Evolutionary conservation across 108 stramenopile genomes (phyloP).

Genomic region (Cylindrotheca closterium): DNA sequence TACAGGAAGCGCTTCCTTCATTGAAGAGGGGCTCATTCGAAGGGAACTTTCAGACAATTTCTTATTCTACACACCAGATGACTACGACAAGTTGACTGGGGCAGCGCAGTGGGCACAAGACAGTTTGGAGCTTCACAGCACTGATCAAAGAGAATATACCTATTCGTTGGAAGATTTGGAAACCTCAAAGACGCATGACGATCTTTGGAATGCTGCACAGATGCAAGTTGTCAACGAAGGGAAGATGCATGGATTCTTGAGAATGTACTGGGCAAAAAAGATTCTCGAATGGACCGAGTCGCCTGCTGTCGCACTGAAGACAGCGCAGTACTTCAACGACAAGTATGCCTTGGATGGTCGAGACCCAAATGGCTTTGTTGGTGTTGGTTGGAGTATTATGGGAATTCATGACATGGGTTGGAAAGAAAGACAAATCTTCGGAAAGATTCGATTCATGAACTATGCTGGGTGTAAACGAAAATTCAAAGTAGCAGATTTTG

Average conservation of each 20-base stretch:
- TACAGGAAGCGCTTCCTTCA: constrained; percentile 79
- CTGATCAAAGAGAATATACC: constrained; percentile 82
- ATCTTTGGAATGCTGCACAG: constrained; percentile 99
- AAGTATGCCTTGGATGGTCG: constrained; percentile 95
- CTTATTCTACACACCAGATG: constrained; percentile 88
- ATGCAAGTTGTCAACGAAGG: constrained; percentile 88
- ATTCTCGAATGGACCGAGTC: constrained; percentile 96
- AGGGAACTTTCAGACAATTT: constrained; percentile 97
- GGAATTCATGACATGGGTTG: constrained; percentile 95
- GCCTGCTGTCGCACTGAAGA: constrained; percentile 83
- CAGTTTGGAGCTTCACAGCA: constrained; percentile 78
- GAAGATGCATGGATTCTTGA: constrained; percentile 97
- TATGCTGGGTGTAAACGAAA: constrained; percentile 95
- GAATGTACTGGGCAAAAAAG: constrained; percentile 99
- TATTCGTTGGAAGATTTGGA: constrained; percentile 89
- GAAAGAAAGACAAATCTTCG: constrained; percentile 91
- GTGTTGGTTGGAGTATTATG: constrained; percentile 96
- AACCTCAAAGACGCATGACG: constrained; percentile 89
- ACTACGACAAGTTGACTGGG: constrained; percentile 84
- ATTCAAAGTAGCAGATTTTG: constrained; percentile 90
- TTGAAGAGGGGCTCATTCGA: constrained; percentile 96
- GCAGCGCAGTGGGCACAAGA: constrained; percentile 95
- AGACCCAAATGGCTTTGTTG: constrained; percentile 97
- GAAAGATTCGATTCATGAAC: constrained; percentile 98
- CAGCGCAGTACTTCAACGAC: constrained; percentile 95